Evolutionary conservation across 305 asterid genomes (phyloP), one percentile per base, ranked within the genome.

Genomic region (Fraxinus sp.): DNA sequence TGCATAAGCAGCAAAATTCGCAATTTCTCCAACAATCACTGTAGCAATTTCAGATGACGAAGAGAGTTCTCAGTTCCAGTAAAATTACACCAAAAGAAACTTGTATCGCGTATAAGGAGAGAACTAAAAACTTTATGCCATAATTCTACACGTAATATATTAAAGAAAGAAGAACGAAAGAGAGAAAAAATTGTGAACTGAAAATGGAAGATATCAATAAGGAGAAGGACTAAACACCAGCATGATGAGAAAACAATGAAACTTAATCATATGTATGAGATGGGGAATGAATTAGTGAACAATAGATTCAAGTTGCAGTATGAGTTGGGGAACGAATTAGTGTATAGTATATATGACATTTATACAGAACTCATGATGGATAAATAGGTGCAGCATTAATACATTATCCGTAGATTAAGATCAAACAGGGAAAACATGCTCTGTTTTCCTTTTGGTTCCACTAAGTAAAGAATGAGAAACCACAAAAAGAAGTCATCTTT

Each of bases 11-110:
- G 98, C 99, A 90, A 97, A 97, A 89, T 97, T 97, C 10, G 99
- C 99, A 85, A 97, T 87, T 88, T 97, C 99, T 87, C 99, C 99
- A 80, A 95, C 97, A 83, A 97, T 86, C 99, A 97, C 99, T 97
- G 98, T 86, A 72, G 85, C 78, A 89, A 83, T 35, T 85, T 75
- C 81, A 85, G 86, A 84, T 59, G 86, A 52, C 62, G 68, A 78
- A 80, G 36, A 18, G 28, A 49, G 35, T 20, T 22, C 35, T 83
- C 62, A 77, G 83, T 78, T 80, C 35, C 28, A 28, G 16, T 30
- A 68, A 24, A 68, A 64, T 24, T 64, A 64, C 32, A 24, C 16
- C 5, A 77, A 72, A 68, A 41, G 66, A 76, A 30, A 36, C 18
- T 73, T 62, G 32, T 77, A 84, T 68, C 79, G 52, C 74, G 55